Conservation (phyloP, 1,284 basidiomycete species). For the Sporisorium reilianum region DNA sequence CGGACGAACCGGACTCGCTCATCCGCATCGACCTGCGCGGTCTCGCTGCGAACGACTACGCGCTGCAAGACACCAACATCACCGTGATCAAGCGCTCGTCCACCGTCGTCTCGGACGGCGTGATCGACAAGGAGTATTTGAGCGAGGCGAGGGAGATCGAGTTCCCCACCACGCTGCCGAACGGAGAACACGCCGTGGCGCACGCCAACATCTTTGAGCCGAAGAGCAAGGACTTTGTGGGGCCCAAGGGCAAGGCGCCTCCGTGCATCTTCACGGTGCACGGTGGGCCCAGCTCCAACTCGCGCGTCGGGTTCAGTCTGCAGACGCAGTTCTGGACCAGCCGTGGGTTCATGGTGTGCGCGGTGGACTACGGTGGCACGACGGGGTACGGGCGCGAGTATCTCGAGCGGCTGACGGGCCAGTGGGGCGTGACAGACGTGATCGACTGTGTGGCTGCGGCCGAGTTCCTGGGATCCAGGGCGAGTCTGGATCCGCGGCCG, state of each 20-base stretch:
- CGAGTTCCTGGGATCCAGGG: conserved; percentile 71
- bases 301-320: conserved; percentile 71
- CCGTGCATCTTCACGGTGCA: conserved; percentile 77
- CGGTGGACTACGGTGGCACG: conserved; percentile 79
- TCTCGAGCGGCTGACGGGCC: conserved; percentile 74
- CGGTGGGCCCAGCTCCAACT: conserved; percentile 76
- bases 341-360: conserved; percentile 72
- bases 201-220: conserved; percentile 77
- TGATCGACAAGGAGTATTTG: conserved; percentile 38
- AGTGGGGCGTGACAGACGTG: conserved; percentile 80
- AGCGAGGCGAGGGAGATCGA: conserved; percentile 45
- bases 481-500: conserved; percentile 13
- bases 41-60: conserved; percentile 23
- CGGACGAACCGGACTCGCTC: conserved; percentile 40
- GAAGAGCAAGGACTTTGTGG: conserved; percentile 74
- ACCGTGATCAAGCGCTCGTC: conserved; percentile 48
- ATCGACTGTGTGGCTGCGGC: conserved; percentile 75
- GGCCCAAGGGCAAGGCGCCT: conserved; percentile 74
- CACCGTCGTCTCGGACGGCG: conserved; percentile 39
- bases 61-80: conserved; percentile 18
- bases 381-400: conserved; percentile 73
- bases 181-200: conserved; percentile 42
- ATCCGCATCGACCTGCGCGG: conserved; percentile 40
- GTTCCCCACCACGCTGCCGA: conserved; percentile 58
- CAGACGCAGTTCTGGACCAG: conserved; percentile 73